phyloP scores from a whole-genome alignment of 495 filamentous ascomycete species.

The Talaromyces trachyspermus region DNA sequence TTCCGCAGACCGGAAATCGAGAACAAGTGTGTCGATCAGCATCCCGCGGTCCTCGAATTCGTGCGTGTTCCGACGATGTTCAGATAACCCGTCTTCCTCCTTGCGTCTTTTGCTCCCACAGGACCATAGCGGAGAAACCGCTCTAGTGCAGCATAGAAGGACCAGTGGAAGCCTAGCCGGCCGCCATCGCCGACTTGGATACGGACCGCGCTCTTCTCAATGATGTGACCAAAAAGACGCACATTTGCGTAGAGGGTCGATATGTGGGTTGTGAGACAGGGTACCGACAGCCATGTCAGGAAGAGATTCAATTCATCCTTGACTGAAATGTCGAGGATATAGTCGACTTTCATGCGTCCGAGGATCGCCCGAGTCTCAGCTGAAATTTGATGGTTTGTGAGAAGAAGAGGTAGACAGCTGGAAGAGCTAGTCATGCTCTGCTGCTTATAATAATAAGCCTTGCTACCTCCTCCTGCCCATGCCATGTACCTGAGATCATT shows the following conservation, averaged over 20 bases:
- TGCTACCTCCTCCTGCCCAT: neutral
- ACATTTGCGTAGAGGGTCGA: constrained; percentile 8
- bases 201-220: neutral
- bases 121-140: constrained; percentile 16
- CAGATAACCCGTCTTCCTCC: neutral
- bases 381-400: constrained; percentile 1
- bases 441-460: constrained; percentile 4
- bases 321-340: constrained; percentile 11
- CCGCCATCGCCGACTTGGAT: constrained; percentile 7
- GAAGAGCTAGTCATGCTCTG: constrained; percentile 5
- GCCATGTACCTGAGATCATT: neutral
- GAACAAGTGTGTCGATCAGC: constrained; percentile 1
- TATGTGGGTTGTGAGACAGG: constrained; percentile 10
- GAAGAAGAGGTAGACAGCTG: constrained; percentile 3
- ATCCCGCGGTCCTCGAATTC: constrained; percentile 1
- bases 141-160: constrained; percentile 14
- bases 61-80: neutral
- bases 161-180: constrained; percentile 12
- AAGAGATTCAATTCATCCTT: constrained; percentile 9
- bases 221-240: constrained; percentile 12
- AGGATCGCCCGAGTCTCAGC: neutral
- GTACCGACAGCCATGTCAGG: constrained; percentile 15
- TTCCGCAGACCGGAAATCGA: constrained; percentile 8
- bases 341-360: neutral
- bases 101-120: constrained; percentile 9